A percentile compares a stretch with the other conserved stretches of the same genome.
Evolutionary conservation across 129 eudicot species (phyloP).

Genomic region (Flaveria brownii): DNA sequence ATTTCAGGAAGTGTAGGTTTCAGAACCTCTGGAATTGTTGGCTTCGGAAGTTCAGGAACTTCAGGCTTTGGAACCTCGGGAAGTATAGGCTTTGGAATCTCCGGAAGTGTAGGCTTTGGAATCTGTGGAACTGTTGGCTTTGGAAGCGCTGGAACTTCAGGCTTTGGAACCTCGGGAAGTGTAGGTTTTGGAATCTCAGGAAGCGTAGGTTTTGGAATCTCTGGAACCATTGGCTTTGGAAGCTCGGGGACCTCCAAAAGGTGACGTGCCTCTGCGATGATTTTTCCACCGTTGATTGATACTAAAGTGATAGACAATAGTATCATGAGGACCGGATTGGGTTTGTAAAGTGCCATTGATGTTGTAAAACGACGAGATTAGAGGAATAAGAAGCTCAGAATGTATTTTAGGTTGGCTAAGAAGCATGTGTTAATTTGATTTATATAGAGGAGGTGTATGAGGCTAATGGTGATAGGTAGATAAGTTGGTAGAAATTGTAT

Average conservation of each 20-base stretch:
- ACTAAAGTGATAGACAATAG: constrained; percentile 20
- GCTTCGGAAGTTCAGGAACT: constrained; percentile 12
- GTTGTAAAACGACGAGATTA: not conserved
- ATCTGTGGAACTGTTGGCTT: constrained; percentile 18
- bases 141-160: not conserved
- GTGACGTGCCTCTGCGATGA: constrained; percentile 14
- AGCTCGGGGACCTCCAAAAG: constrained; percentile 31
- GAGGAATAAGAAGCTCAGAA: not conserved
- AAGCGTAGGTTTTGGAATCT: too few relatives aligned
- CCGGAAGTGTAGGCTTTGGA: constrained; percentile 12
- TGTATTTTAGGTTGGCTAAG: not conserved
- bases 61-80: constrained; percentile 8
- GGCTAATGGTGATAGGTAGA: too few relatives aligned
- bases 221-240: too few relatives aligned
- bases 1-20: not conserved
- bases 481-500: not conserved
- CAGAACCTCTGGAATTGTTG: constrained; percentile 1
- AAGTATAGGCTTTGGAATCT: constrained; percentile 13
- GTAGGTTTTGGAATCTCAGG: too few relatives aligned
- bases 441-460: too few relatives aligned
- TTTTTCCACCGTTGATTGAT: not conserved
- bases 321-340: constrained; percentile 8
- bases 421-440: too few relatives aligned
- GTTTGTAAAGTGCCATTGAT: constrained; percentile 20
- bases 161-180: constrained; percentile 9